phyloP scores from a whole-genome alignment of 2,329 filamentous ascomycete species.

The Diplodia corticola region DNA sequence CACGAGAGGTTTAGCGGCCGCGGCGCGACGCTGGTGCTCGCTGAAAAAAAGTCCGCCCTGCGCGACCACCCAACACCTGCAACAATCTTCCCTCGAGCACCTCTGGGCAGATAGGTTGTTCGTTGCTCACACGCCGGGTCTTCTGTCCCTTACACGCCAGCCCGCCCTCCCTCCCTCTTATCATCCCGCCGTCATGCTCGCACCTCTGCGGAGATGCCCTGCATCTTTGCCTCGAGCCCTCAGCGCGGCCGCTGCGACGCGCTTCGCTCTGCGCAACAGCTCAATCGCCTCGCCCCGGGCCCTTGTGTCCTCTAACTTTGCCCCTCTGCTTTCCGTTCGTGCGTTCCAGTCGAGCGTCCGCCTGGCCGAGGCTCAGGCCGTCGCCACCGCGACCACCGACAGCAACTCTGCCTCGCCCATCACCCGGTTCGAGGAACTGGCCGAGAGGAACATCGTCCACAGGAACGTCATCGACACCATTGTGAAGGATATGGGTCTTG shows the following conservation, averaged over 20 bases:
- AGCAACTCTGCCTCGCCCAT: constrained; percentile 24
- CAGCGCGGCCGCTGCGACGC: constrained; percentile 17
- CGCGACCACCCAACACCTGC: neutral
- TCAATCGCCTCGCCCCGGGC: neutral
- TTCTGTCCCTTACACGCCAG: neutral
- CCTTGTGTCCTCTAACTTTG: neutral
- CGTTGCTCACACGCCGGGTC: no score
- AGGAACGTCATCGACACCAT: constrained; percentile 67
- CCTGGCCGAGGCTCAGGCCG: constrained; percentile 24
- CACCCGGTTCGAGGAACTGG: constrained; percentile 49
- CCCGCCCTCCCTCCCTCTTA: neutral
- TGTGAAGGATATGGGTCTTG: constrained; percentile 70
- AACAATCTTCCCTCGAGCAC: constrained; percentile 22
- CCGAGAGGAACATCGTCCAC: constrained; percentile 57
- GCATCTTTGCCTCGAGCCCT: constrained; percentile 37
- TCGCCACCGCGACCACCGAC: constrained; percentile 25
- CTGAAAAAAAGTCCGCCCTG: constrained; percentile 11
- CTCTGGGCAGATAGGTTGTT: constrained; percentile 10
- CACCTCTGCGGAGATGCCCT: constrained; percentile 44
- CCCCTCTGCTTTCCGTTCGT: neutral
- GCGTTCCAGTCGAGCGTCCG: constrained; percentile 9
- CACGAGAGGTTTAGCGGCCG: neutral
- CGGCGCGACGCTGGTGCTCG: constrained; percentile 1
- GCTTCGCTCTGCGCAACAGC: constrained; percentile 6
- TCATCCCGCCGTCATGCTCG: constrained; percentile 38